A percentile compares a stretch with the other conserved stretches of the same genome.
Evolutionary conservation across 768 basidiomycete genomes (phyloP).

Genomic region (Amanita pseudoporphyria): DNA sequence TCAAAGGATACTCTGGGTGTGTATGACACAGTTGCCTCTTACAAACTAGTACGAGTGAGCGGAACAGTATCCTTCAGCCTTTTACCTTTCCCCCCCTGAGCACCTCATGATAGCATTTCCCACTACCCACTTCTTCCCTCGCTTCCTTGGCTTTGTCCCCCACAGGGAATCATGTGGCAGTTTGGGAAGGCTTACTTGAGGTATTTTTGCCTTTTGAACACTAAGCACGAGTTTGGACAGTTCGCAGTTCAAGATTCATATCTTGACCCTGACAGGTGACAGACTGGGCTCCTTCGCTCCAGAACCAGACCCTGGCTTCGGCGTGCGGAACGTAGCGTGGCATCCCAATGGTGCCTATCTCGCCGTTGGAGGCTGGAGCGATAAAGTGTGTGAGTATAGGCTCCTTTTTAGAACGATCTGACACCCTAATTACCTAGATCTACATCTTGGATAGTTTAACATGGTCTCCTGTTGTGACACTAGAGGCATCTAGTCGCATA

Average conservation of each 20-base stretch:
- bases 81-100: background rate
- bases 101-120: slow-evolving; percentile 58
- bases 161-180: slow-evolving; percentile 61
- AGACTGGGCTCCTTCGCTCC: slow-evolving; percentile 60
- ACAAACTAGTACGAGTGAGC: slow-evolving; percentile 64
- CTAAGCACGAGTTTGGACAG: slow-evolving; percentile 3
- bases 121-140: slow-evolving; percentile 64
- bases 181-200: slow-evolving; percentile 84
- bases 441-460: slow-evolving; percentile 66
- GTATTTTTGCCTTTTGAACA: slow-evolving; percentile 23
- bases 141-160: slow-evolving; percentile 70
- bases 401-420: background rate
- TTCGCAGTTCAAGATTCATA: slow-evolving; percentile 63
- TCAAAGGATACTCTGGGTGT: slow-evolving; percentile 83
- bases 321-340: slow-evolving; percentile 74
- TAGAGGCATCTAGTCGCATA: slow-evolving; percentile 54
- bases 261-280: slow-evolving; percentile 59
- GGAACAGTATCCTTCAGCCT: background rate
- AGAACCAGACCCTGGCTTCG: slow-evolving; percentile 71
- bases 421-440: slow-evolving; percentile 33
- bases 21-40: slow-evolving; percentile 66
- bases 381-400: slow-evolving; percentile 44
- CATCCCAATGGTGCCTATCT: slow-evolving; percentile 80
- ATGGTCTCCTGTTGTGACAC: slow-evolving; percentile 57
- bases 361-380: slow-evolving; percentile 82